Evolutionary conservation across 2,329 filamentous ascomycete genomes (phyloP).

Genomic region (Tricladium varicosporioides): DNA sequence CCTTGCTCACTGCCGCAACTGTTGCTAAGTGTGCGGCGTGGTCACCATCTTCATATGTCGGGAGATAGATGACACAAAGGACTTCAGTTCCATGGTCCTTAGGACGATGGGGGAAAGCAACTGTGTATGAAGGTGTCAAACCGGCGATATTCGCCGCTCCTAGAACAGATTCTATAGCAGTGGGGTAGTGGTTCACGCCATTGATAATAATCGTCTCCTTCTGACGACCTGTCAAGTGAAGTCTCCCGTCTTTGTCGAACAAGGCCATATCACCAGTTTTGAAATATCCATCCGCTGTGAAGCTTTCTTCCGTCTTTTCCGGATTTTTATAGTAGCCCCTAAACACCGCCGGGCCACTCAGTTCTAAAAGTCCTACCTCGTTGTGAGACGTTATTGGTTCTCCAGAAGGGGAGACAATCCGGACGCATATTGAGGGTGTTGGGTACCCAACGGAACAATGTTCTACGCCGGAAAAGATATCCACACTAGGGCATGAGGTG

Average conservation of each 20-base stretch:
- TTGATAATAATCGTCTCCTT: constrained; percentile 49
- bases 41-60: constrained; percentile 29
- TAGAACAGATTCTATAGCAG: constrained; percentile 40
- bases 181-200: constrained; percentile 41
- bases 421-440: not conserved
- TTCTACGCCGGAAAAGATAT: constrained; percentile 26
- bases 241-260: constrained; percentile 36
- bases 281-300: constrained; percentile 50
- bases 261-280: constrained; percentile 39
- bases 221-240: constrained; percentile 38
- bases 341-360: constrained; percentile 52
- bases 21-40: constrained; percentile 25
- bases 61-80: constrained; percentile 41
- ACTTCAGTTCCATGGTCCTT: constrained; percentile 36
- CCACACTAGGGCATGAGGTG: constrained; percentile 40
- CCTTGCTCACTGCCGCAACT: constrained; percentile 22
- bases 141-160: constrained; percentile 34
- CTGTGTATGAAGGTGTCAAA: constrained; percentile 30
- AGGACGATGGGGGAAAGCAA: constrained; percentile 40
- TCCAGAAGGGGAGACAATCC: not conserved
- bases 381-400: not conserved
- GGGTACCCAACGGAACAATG: not conserved
- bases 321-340: constrained; percentile 43
- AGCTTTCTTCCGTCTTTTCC: constrained; percentile 53
- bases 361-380: not conserved